phyloP scores from a whole-genome alignment of 2,329 filamentous ascomycete species.

The Alternaria incomplexa region DNA sequence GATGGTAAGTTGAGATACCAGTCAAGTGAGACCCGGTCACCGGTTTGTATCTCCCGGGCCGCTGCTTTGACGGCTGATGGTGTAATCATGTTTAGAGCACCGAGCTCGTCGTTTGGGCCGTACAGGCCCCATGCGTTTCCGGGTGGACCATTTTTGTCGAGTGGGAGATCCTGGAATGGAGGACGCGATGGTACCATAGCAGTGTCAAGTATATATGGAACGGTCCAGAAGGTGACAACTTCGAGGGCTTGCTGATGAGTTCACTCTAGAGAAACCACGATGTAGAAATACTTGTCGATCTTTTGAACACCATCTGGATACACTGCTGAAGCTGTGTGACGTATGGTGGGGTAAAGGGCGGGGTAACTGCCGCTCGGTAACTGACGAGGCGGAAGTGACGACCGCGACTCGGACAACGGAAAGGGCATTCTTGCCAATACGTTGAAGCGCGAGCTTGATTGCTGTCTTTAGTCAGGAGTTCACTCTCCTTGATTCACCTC shows the following conservation, averaged over 20 bases:
- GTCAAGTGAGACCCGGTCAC: slow-evolving; percentile 48
- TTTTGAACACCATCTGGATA: not conserved
- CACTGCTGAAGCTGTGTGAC: slow-evolving; percentile 18
- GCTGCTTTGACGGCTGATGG: slow-evolving; percentile 52
- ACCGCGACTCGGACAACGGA: not conserved
- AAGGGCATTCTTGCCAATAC: not conserved
- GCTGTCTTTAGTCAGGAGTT: not conserved
- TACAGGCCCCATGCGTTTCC: slow-evolving; percentile 65
- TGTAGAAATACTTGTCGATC: not conserved
- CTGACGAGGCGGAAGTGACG: not conserved
- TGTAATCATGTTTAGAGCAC: slow-evolving; percentile 63
- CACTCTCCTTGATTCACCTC: not conserved
- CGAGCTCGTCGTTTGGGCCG: slow-evolving; percentile 58
- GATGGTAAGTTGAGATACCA: slow-evolving; percentile 51
- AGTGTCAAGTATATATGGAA: not conserved
- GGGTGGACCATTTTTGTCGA: slow-evolving; percentile 57
- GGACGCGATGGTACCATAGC: slow-evolving; percentile 34
- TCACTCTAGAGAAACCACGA: not conserved
- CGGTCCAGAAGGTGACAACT: not conserved
- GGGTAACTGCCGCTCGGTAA: slow-evolving; percentile 22
- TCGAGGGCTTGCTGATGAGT: not conserved
- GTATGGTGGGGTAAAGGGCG: slow-evolving; percentile 29
- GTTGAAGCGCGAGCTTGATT: not conserved
- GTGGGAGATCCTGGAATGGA: slow-evolving; percentile 56
- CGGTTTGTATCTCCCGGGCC: slow-evolving; percentile 54